Percentiles rank a stretch among this genome's conserved stretches.
These are phyloP conservation scores for Fusarium sp. DNA, from an alignment of 2,329 filamentous ascomycete species.

Conservation along the genomic window DNA sequence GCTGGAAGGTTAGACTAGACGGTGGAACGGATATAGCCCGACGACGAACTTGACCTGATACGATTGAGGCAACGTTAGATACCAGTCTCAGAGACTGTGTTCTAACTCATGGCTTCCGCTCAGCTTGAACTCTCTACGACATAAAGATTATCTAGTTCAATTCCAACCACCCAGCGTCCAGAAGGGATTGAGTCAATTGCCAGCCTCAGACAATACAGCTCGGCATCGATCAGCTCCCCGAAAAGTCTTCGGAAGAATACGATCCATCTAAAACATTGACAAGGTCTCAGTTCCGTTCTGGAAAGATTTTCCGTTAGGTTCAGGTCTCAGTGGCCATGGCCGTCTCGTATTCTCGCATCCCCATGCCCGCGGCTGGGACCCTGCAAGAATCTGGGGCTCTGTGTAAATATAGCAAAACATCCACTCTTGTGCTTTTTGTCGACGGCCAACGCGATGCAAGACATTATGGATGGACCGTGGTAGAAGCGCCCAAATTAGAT, in stretches of 20 bases:
- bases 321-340: conserved; percentile 1
- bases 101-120: not conserved
- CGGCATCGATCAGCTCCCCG: not conserved
- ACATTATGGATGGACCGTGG: not conserved
- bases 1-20: conserved; percentile 17
- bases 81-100: not conserved
- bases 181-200: not conserved
- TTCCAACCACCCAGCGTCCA: not conserved
- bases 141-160: not conserved
- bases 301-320: not conserved
- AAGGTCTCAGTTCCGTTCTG: not conserved
- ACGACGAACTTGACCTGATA: conserved; percentile 2
- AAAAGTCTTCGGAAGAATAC: not conserved
- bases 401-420: conserved; percentile 28
- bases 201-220: not conserved
- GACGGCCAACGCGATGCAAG: conserved; percentile 5
- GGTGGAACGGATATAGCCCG: conserved; percentile 4
- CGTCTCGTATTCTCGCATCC: conserved; percentile 31
- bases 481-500: not conserved
- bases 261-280: conserved; percentile 2
- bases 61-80: conserved; percentile 11
- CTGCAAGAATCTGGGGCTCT: conserved; percentile 10
- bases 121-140: not conserved
- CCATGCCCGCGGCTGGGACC: conserved; percentile 3
- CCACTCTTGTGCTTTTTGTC: conserved; percentile 7